Evolutionary conservation across 306 rosid species (phyloP).

Genomic region (Parietaria judaica): DNA sequence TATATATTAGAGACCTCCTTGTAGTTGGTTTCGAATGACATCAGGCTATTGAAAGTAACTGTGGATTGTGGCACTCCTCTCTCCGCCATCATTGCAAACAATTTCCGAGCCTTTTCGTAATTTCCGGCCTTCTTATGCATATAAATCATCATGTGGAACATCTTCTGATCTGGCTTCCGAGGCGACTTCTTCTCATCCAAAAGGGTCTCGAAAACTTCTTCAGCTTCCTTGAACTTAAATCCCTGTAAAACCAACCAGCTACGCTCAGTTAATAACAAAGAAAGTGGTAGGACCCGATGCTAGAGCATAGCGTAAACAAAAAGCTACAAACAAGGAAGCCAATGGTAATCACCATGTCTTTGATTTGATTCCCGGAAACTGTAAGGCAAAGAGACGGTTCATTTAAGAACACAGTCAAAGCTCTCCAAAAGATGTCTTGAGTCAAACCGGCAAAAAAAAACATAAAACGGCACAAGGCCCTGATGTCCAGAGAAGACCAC

Average conservation of each 20-base stretch:
- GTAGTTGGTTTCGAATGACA: slow-evolving; percentile 83
- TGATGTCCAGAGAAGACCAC: neutral
- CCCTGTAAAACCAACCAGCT: slow-evolving; percentile 42
- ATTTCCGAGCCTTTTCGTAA: slow-evolving; percentile 77
- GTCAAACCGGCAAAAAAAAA: too few species aligned
- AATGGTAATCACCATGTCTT: too few species aligned
- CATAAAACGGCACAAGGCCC: too few species aligned
- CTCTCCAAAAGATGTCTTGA: too few species aligned
- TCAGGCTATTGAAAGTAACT: slow-evolving; percentile 81
- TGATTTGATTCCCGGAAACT: too few species aligned
- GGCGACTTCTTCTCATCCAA: slow-evolving; percentile 53
- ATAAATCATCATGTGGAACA: slow-evolving; percentile 94
- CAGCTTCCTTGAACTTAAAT: slow-evolving; percentile 73
- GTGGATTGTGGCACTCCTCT: slow-evolving; percentile 65
- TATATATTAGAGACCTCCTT: slow-evolving; percentile 86
- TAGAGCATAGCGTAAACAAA: neutral
- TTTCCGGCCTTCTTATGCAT: slow-evolving; percentile 82
- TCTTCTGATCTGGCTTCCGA: slow-evolving; percentile 82
- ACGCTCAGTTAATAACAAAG: slow-evolving; percentile 15
- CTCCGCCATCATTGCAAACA: slow-evolving; percentile 69
- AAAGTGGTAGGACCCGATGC: slow-evolving; percentile 3
- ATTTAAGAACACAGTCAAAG: too few species aligned
- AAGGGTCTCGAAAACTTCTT: slow-evolving; percentile 63
- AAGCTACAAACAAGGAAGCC: too few species aligned
- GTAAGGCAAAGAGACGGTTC: too few species aligned